A percentile compares a stretch with the other conserved stretches of the same genome.
phyloP scores from a whole-genome alignment of 2,329 filamentous ascomycete species.

The Myrmaecium sp. region DNA sequence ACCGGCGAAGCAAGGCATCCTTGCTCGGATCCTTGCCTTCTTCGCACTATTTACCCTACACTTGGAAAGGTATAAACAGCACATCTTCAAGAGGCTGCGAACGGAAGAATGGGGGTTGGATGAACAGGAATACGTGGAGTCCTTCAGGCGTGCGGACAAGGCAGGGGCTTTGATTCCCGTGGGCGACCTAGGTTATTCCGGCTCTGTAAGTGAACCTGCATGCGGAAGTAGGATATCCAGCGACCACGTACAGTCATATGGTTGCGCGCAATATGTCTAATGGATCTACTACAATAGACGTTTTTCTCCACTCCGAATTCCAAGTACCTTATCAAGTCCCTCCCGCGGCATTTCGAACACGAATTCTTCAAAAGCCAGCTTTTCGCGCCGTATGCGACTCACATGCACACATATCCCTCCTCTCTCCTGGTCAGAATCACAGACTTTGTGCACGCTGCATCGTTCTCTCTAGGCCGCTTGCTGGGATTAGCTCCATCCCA shows the following conservation, averaged over 20 bases:
- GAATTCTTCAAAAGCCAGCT: constrained; percentile 52
- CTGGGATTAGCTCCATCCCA: constrained; percentile 48
- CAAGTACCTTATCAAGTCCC: constrained; percentile 54
- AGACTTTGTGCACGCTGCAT: constrained; percentile 45
- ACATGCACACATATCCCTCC: constrained; percentile 42
- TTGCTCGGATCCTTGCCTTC: constrained; percentile 33
- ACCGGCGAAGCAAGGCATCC: constrained; percentile 10
- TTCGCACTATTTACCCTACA: constrained; percentile 36
- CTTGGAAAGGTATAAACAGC: constrained; percentile 29
- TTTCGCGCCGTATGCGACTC: constrained; percentile 44
- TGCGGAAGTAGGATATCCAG: neutral
- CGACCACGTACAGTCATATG: neutral
- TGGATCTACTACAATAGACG: constrained; percentile 36
- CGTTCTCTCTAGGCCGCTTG: constrained; percentile 40
- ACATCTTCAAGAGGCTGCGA: constrained; percentile 35
- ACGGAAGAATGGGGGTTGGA: constrained; percentile 35
- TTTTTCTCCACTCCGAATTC: constrained; percentile 52
- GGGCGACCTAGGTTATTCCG: constrained; percentile 57
- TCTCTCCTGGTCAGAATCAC: constrained; percentile 56
- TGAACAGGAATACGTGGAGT: constrained; percentile 36
- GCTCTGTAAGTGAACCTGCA: constrained; percentile 32
- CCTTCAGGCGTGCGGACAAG: constrained; percentile 29
- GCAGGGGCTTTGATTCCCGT: constrained; percentile 34
- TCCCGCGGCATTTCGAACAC: constrained; percentile 53
- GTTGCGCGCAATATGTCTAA: constrained; percentile 5